A percentile compares a stretch with the other conserved stretches of the same genome.
phyloP scores from a whole-genome alignment of 192 early-diverging fungal genomes.

The Coemansia asiatica region DNA sequence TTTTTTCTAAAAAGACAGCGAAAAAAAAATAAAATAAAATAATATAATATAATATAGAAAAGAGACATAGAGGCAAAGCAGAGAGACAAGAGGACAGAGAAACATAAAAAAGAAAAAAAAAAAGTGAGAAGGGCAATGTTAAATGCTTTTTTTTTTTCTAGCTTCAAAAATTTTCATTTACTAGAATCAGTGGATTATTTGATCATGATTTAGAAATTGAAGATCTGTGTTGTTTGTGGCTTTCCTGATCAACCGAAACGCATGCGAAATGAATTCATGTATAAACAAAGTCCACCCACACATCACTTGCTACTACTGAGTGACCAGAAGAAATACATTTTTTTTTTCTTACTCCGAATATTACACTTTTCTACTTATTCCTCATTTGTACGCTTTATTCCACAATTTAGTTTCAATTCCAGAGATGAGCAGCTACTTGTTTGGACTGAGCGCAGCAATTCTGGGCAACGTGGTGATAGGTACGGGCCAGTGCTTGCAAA shows the following conservation, averaged over 20 bases:
- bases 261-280: not conserved
- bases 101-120: slow-evolving; percentile 1
- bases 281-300: not conserved
- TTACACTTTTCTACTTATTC: too few relatives aligned
- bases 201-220: not conserved
- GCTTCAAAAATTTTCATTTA: not conserved
- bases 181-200: not conserved
- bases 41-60: not conserved
- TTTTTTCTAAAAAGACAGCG: not conserved
- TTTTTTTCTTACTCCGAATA: too few relatives aligned
- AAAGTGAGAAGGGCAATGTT: not conserved
- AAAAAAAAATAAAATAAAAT: not conserved
- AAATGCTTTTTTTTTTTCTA: slow-evolving; percentile 10
- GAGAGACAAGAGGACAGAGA: not conserved
- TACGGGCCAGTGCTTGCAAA: slow-evolving; percentile 53
- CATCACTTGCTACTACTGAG: too few relatives aligned
- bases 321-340: too few relatives aligned
- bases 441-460: slow-evolving; percentile 43
- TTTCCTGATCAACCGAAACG: not conserved
- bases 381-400: too few relatives aligned
- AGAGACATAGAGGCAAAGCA: not conserved
- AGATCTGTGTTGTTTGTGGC: not conserved
- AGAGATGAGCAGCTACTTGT: slow-evolving; percentile 36
- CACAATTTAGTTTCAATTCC: not conserved
- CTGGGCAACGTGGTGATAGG: slow-evolving; percentile 55